Evolutionary conservation across 2,329 filamentous ascomycete species (phyloP).

Genomic region (Trichophyton benhamiae): DNA sequence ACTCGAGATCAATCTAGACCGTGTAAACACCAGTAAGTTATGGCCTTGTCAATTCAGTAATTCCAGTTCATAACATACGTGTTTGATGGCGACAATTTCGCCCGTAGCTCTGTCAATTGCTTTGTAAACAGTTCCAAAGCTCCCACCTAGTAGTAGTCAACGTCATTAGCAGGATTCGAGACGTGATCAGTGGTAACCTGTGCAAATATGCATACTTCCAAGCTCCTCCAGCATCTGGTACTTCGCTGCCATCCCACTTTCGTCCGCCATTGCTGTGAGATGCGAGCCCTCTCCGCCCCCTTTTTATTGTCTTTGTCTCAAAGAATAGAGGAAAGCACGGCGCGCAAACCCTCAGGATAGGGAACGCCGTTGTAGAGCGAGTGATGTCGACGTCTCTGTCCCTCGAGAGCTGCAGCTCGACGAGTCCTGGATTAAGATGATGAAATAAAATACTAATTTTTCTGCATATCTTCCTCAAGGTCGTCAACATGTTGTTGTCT

Average conservation of each 20-base stretch:
- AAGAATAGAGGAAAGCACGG: not conserved
- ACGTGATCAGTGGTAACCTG: not conserved
- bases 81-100: constrained; percentile 91
- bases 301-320: not conserved
- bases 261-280: constrained; percentile 28
- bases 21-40: constrained; percentile 1
- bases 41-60: not conserved
- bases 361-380: not conserved
- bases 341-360: not conserved
- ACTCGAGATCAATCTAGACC: constrained; percentile 86
- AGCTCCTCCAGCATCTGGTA: constrained; percentile 96
- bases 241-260: constrained; percentile 57
- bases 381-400: not conserved
- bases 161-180: not conserved
- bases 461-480: not conserved
- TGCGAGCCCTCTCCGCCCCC: not conserved
- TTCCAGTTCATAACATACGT: constrained; percentile 46
- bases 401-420: not conserved
- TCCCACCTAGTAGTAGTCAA: constrained; percentile 52
- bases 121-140: constrained; percentile 95
- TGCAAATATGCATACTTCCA: constrained; percentile 55
- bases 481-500: constrained; percentile 10
- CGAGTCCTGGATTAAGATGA: not conserved
- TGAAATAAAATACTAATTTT: not conserved
- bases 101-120: constrained; percentile 83